Base-by-base conservation (phyloP, 2,329 filamentous ascomycete species). In the Paramyrothecium roridum region DNA sequence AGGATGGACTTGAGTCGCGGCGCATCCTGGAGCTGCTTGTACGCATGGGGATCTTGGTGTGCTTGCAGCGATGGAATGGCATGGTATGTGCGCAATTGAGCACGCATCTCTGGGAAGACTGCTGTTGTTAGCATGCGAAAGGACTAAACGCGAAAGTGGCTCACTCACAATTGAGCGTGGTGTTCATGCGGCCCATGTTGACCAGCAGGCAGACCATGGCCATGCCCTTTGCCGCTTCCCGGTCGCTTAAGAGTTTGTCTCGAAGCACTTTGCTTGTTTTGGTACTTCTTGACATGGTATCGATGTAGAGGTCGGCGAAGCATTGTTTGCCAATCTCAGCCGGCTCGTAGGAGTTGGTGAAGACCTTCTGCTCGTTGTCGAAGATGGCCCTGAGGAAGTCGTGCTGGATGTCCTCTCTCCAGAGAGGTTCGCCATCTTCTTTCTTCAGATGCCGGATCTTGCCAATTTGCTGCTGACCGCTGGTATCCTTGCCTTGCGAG, bases 91-190 rank as follows among this genome's bases (percentile, higher is more conserved):
- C 95, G 88, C 33, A 99, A 81, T 69, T 99, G 95, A 30, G 95
- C 95, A 74, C 95, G 90, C 95, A 99, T 99, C 73, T 99, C 95
- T 21, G 95, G 95, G 70, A 99, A 99, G 80, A 99, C 95, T 96
- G 70, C 52, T 57, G 19, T 10, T n/a, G 56, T 66, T 55, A 65
- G 61, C 57, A 53, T 54, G 21, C 34, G 54, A 21, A 33, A 49
- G 37, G n/a, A 30, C 8, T 30, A 21, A 6, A 20, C 8, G 10
- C 34, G 55, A 10, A 20, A 54, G 55, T 56, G 52, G 10, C 11
- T 10, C 54, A 72, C 86, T 69, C 78, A 96, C 93, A 98, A 69
- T 99, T 99, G 50, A 99, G 80, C 0, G 95, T 99, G 2, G 95
- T 99, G 73, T 99, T 99, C 95, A 99, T 99, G 60, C 95, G 84